These are phyloP conservation scores for Macrocystidia cucumis DNA, from an alignment of 1,284 basidiomycete genomes.

Conservation along the genomic window DNA sequence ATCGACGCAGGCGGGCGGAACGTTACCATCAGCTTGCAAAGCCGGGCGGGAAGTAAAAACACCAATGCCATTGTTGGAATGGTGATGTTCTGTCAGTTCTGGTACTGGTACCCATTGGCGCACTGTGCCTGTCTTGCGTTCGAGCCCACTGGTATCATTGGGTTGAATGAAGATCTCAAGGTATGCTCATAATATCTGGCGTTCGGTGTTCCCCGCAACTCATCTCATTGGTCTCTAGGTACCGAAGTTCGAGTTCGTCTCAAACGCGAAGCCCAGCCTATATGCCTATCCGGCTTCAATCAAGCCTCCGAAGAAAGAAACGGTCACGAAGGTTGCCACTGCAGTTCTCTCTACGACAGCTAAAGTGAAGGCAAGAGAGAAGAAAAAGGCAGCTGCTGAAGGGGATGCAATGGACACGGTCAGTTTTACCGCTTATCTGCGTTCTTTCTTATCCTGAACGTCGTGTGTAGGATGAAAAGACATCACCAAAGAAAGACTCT, in stretches of 20 bases:
- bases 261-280: constrained; percentile 80
- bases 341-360: constrained; percentile 94
- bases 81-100: constrained; percentile 95
- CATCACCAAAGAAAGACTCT: constrained; percentile 47
- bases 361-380: constrained; percentile 88
- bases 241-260: constrained; percentile 86
- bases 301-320: constrained; percentile 87
- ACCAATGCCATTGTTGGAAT: constrained; percentile 93
- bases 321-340: constrained; percentile 83
- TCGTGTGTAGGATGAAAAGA: constrained; percentile 41
- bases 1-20: constrained; percentile 96
- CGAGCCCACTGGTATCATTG: constrained; percentile 91
- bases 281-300: constrained; percentile 85
- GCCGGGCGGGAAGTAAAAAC: constrained; percentile 84
- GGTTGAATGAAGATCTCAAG: constrained; percentile 78
- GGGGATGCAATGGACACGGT: constrained; percentile 80
- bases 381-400: constrained; percentile 77
- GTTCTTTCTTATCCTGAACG: background rate
- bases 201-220: constrained; percentile 3
- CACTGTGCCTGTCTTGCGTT: constrained; percentile 90
- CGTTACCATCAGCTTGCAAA: constrained; percentile 88
- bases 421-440: constrained; percentile 19
- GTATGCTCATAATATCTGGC: constrained; percentile 31
- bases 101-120: constrained; percentile 99
- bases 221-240: constrained; percentile 36